Evolutionary conservation across 495 filamentous ascomycete species (phyloP).

Genomic region (Oidiodendron maius): DNA sequence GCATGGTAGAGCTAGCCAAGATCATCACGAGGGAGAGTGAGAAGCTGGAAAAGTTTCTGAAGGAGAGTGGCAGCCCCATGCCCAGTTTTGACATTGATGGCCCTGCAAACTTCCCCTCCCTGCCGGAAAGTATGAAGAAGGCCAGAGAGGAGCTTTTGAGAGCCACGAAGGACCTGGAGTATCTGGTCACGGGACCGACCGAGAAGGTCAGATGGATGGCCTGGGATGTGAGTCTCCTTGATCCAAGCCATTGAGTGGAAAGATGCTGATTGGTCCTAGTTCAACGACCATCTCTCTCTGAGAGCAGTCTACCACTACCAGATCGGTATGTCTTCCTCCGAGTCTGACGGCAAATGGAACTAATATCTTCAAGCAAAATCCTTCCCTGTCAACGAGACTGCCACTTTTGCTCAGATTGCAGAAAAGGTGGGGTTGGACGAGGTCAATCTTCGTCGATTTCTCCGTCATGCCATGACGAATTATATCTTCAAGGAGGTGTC

Average conservation of each 20-base stretch:
- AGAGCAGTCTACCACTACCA: slow-evolving; percentile 31
- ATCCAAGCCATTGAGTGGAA: background rate
- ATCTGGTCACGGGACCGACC: slow-evolving; percentile 16
- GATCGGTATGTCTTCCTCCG: slow-evolving; percentile 15
- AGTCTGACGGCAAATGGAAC: no score
- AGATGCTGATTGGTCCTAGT: slow-evolving; percentile 4
- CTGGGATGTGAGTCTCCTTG: slow-evolving; percentile 15
- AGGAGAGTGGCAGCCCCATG: slow-evolving; percentile 2
- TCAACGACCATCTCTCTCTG: slow-evolving; percentile 24
- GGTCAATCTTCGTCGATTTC: slow-evolving; percentile 40
- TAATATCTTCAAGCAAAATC: slow-evolving; percentile 26
- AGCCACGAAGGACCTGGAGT: slow-evolving; percentile 19
- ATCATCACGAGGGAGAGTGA: slow-evolving; percentile 19
- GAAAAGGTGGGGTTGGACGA: slow-evolving; percentile 32
- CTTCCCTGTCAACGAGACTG: slow-evolving; percentile 32
- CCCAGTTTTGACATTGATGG: slow-evolving; percentile 17
- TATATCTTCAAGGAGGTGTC: slow-evolving; percentile 48
- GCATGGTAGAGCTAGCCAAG: slow-evolving; percentile 8
- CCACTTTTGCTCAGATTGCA: slow-evolving; percentile 38
- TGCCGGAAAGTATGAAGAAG: slow-evolving; percentile 12
- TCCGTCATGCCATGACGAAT: slow-evolving; percentile 52
- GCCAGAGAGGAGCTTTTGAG: slow-evolving; percentile 16
- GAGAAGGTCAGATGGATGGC: slow-evolving; percentile 22
- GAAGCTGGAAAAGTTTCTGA: slow-evolving; percentile 18
- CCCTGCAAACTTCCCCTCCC: slow-evolving; percentile 14